These are phyloP conservation scores for Hypomontagnella submonticulosa DNA, from an alignment of 495 filamentous ascomycete genomes.

Conservation along the genomic window DNA sequence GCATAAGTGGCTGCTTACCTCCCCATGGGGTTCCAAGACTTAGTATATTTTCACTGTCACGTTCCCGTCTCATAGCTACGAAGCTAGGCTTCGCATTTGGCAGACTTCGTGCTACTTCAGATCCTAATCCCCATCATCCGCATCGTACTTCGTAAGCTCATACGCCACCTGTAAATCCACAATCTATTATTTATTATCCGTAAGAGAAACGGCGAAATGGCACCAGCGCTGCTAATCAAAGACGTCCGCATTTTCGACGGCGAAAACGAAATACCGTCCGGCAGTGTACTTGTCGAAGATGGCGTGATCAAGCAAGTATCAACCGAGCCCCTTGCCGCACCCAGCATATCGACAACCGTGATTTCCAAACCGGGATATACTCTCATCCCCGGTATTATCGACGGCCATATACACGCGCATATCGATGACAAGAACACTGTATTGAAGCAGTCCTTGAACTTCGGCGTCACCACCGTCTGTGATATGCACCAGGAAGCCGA, in stretches of 20 bases:
- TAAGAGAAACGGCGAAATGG: neutral
- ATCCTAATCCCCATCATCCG: no score
- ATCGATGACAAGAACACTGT: constrained; percentile 12
- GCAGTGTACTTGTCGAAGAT: constrained; percentile 32
- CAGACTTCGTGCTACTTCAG: neutral
- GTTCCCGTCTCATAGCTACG: neutral
- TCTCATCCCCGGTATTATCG: constrained; percentile 31
- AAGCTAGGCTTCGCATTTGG: no score
- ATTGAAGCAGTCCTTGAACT: constrained; percentile 21
- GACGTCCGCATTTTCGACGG: constrained; percentile 32
- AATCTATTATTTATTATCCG: neutral
- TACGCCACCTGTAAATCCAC: no score
- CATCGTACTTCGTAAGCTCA: no score
- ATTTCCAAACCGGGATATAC: constrained; percentile 33
- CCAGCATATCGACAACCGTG: constrained; percentile 4
- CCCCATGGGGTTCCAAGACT: no score
- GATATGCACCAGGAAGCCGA: constrained; percentile 39
- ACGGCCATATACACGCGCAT: constrained; percentile 31
- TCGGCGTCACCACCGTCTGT: constrained; percentile 35
- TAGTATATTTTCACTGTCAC: no score
- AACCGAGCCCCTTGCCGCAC: neutral
- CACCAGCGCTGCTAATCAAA: constrained; percentile 14
- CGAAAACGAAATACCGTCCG: constrained; percentile 25
- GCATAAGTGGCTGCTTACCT: no score
- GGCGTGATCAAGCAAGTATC: constrained; percentile 30